Base-by-base conservation (phyloP, 441 rosid species). In the Gossypium davidsonii region DNA sequence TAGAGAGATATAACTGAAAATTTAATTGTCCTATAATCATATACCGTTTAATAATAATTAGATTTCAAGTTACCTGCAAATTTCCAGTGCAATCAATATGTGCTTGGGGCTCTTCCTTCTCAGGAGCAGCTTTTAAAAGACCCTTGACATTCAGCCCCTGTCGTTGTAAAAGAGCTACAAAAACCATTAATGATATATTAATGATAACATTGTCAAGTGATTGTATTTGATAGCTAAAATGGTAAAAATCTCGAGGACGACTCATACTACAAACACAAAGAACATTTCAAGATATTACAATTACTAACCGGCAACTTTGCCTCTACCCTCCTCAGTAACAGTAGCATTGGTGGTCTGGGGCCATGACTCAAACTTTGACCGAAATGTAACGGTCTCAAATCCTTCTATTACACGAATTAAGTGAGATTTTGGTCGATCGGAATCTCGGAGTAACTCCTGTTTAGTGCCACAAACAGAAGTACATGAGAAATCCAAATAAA, bases 91-190 rank as follows among this genome's bases (percentile, higher is more conserved):
- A 87, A 73, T 94, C 99, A 81, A 94, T 92, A 75, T 79, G 79
- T 39, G 96, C 90, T 72, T 90, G 86, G 67, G 93, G 89, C 78
- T 94, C 97, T 72, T 91, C 98, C 83, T 88, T 85, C 11, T 78
- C 83, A 63, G 97, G 89, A 76, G 89, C 82, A 63, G 93, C 85
- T 83, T 92, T 94, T 79, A 94, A 78, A 23, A 89, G 79, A 62
- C 99, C 99, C 82, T 88, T 83, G 69, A 94, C 97, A 80, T 92
- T 88, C 49, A 94, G 85, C 79, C 98, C 98, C 75, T 94, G 98
- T 34, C 94, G 91, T 78, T 83, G 86, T 76, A 94, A 82, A 81
- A 92, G 97, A 79, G 92, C 98, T 94, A 77, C 68, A 79, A 73
- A 70, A 48, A 78, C 64, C 72, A 74, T 60, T 6, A 61, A 68